Conservation (phyloP, 2,329 filamentous ascomycete species). For the Alternaria sp. region DNA sequence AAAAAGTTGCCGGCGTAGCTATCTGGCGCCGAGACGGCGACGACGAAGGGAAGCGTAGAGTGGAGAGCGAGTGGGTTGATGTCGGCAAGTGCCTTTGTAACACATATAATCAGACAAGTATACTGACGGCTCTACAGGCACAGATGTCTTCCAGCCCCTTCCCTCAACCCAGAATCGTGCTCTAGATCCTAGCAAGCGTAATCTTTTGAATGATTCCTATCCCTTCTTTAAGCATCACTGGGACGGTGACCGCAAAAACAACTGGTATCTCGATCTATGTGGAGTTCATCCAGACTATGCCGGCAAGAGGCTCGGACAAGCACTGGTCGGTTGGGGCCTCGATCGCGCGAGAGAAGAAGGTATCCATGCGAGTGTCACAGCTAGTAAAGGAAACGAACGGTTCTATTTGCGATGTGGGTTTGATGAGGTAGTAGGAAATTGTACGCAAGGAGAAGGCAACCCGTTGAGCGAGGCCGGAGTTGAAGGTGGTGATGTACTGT, state of each 20-base stretch:
- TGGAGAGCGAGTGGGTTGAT: constrained; percentile 22
- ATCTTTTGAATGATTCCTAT: constrained; percentile 17
- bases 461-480: constrained; percentile 34
- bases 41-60: constrained; percentile 21
- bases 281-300: constrained; percentile 54
- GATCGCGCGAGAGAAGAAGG: constrained; percentile 48
- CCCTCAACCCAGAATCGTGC: constrained; percentile 29
- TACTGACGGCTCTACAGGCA: neutral
- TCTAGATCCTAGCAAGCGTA: constrained; percentile 25
- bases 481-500: constrained; percentile 45
- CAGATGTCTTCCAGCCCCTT: constrained; percentile 14
- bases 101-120: neutral
- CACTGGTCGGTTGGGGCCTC: constrained; percentile 55
- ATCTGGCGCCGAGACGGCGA: constrained; percentile 36
- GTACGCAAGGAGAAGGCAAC: constrained; percentile 45
- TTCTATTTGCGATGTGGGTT: constrained; percentile 54
- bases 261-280: constrained; percentile 52
- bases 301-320: constrained; percentile 47
- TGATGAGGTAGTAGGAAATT: constrained; percentile 42
- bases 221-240: constrained; percentile 33
- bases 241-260: constrained; percentile 35
- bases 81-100: constrained; percentile 14
- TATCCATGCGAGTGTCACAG: constrained; percentile 52
- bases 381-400: constrained; percentile 49
- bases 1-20: constrained; percentile 27